Percentiles rank a stretch among this genome's conserved stretches.
Conservation (phyloP, 768 basidiomycete genomes). For the Neoboletus subvelutipes region DNA sequence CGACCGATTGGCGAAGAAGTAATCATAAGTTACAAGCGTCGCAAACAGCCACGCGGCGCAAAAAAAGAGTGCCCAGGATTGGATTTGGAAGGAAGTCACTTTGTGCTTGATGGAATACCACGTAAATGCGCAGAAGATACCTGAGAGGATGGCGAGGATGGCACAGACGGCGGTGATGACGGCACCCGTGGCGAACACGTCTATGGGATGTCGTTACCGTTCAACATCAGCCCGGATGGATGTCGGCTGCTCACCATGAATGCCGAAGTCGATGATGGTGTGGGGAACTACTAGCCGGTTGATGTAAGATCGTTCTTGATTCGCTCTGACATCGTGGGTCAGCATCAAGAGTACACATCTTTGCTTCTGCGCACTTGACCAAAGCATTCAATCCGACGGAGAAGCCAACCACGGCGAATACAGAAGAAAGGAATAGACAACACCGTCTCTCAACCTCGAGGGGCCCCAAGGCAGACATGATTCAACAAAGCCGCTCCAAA, state of each 20-base stretch:
- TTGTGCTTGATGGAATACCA: constrained; percentile 6
- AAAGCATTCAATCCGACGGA: constrained; percentile 21
- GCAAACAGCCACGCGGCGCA: constrained; percentile 48
- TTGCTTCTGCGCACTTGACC: constrained; percentile 16
- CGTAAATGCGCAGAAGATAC: constrained; percentile 29
- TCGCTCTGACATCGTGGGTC: constrained; percentile 8
- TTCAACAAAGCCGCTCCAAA: not conserved
- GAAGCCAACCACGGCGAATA: constrained; percentile 27
- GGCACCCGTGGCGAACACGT: constrained; percentile 39
- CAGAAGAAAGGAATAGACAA: constrained; percentile 31
- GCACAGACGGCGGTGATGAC: constrained; percentile 38
- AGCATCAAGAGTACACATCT: not conserved
- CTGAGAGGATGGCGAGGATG: constrained; percentile 33
- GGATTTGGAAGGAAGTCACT: constrained; percentile 26
- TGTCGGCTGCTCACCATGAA: constrained; percentile 11
- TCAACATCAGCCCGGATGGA: not conserved
- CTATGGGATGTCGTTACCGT: constrained; percentile 23
- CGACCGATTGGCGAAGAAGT: constrained; percentile 44
- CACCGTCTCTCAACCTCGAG: constrained; percentile 15
- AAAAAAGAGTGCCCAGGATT: constrained; percentile 41
- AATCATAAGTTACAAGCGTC: constrained; percentile 46
- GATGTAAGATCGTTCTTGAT: constrained; percentile 13
- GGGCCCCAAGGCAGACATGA: constrained; percentile 9
- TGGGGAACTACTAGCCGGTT: constrained; percentile 6
- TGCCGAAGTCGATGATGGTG: constrained; percentile 7